phyloP scores from a whole-genome alignment of 140 eudicot species.

The Bidens hawaiensis region DNA sequence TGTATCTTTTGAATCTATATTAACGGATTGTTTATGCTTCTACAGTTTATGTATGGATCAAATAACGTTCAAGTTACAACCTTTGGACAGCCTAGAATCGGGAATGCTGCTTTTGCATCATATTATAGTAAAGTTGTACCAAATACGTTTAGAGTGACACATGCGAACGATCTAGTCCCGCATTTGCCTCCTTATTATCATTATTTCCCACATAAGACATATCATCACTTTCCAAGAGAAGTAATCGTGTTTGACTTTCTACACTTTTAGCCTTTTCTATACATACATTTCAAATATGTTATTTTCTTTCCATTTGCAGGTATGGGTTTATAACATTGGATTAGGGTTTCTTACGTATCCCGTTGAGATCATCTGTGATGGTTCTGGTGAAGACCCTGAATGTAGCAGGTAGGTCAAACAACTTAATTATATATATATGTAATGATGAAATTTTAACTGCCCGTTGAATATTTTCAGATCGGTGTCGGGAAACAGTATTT shows the following conservation, averaged over 20 bases:
- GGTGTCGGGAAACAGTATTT: conserved; percentile 76
- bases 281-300: not conserved
- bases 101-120: conserved; percentile 84
- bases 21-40: conserved; percentile 16
- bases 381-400: conserved; percentile 90
- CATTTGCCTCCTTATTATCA: conserved; percentile 92
- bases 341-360: conserved; percentile 52
- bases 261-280: not conserved
- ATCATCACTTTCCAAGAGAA: conserved; percentile 94
- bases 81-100: conserved; percentile 94
- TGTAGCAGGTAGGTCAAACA: conserved; percentile 73
- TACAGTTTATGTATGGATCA: conserved; percentile 61
- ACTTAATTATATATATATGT: not conserved
- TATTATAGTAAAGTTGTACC: conserved; percentile 69
- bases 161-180: conserved; percentile 86
- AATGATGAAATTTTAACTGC: not conserved
- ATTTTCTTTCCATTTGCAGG: conserved; percentile 39
- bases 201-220: conserved; percentile 69
- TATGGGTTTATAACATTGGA: conserved; percentile 68
- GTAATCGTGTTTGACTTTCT: conserved; percentile 32
- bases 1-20: not conserved
- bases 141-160: conserved; percentile 71
- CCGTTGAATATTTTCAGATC: conserved; percentile 48
- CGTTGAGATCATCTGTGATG: conserved; percentile 77
- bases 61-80: conserved; percentile 69